Base-by-base conservation (phyloP, 257 asterid species). In the Cinchona pubescens region DNA sequence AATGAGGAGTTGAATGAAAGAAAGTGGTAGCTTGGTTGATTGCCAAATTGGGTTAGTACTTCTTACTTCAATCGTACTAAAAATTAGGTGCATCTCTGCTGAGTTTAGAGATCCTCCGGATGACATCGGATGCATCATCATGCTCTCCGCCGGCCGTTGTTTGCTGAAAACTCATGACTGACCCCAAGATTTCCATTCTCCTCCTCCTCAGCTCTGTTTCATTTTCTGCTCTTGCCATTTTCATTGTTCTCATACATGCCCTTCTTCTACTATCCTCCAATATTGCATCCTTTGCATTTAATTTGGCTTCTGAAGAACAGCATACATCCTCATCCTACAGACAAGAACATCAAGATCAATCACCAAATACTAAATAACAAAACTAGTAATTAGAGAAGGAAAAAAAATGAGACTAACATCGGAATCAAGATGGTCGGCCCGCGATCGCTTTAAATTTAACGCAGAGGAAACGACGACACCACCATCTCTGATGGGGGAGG, bases 281-380 rank as follows among this genome's bases (percentile, higher is more conserved):
- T n/a, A 48, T 14, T n/a, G 73, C 46, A 34, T 46, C 67, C 51
- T 21, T 29, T 7, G 5, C 0, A 23, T 37, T 62, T 23, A 48
- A n/a, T 19, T 72, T 64, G 25, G 19, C 45, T 35, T 67, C 67
- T 25, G 82, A 74, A 18, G 82, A 79, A 38, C 62, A 78, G 53
- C 77, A 78, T 5, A 40, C 77, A 51, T 72, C 81, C 68, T 78
- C 77, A 18, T 78, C 81, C 77, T 72, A 35, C 58, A 58, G 12
- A 18, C 23, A 23, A 71, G 14, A 53, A 27, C n/a, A 11, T 19
- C 75, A 35, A 5, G 2, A 42, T 67, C 37, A 25, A 25, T 25
- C 34, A 55, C 9, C 51, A 4, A 51, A 0, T 11, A 4, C 25
- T 6, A 35, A 4, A 25, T 8, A 34, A 25, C 1, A 43, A 25